phyloP scores from a whole-genome alignment of 306 rosid genomes.

The Inga laurina region DNA sequence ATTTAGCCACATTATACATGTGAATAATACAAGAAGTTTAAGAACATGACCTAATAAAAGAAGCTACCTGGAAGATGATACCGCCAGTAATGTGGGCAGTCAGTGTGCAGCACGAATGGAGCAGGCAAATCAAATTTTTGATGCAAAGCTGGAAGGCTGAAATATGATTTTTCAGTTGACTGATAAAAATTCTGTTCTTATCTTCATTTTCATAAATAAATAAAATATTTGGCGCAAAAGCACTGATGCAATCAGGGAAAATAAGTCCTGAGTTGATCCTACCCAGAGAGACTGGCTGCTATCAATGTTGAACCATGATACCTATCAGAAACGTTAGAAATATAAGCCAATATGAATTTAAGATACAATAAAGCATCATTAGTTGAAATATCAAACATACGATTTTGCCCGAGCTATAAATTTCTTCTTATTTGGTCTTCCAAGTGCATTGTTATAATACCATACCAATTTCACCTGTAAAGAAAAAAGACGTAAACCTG shows the following conservation, averaged over 20 bases:
- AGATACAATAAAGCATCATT: constrained; percentile 23
- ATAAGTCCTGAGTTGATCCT: constrained; percentile 19
- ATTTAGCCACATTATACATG: constrained; percentile 4
- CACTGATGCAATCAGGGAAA: background rate
- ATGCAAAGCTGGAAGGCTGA: constrained; percentile 90
- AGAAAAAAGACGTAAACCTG: constrained; percentile 25
- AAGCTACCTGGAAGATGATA: constrained; percentile 87
- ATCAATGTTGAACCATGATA: constrained; percentile 94
- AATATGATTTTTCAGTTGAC: constrained; percentile 34
- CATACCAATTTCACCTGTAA: constrained; percentile 93
- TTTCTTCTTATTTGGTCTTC: constrained; percentile 89
- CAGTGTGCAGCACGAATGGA: constrained; percentile 92
- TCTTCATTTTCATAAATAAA: background rate
- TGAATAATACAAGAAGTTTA: constrained; percentile 19
- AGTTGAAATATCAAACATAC: constrained; percentile 51
- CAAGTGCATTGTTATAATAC: constrained; percentile 96
- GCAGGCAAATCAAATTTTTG: constrained; percentile 91
- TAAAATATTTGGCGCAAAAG: background rate
- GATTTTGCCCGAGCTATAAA: constrained; percentile 86
- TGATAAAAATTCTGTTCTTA: background rate
- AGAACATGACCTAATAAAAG: constrained; percentile 24
- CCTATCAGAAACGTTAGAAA: constrained; percentile 45
- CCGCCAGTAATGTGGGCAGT: constrained; percentile 98
- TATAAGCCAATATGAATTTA: constrained; percentile 29
- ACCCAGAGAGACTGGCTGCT: constrained; percentile 97